Evolutionary conservation across 768 basidiomycete species (phyloP).

Genomic region (Collybia sordida): DNA sequence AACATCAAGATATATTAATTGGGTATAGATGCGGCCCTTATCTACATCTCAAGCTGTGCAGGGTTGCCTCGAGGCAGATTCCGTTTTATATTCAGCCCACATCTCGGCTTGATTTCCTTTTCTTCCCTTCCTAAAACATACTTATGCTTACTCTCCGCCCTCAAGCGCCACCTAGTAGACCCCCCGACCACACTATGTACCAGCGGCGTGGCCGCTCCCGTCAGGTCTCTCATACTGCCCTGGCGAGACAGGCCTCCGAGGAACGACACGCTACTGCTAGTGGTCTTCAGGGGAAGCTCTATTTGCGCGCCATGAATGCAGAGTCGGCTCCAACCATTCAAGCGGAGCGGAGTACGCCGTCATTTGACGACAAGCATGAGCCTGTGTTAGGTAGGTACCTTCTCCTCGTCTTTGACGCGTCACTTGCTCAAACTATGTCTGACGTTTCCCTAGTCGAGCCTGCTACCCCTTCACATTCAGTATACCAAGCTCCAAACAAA

Average conservation of each 20-base stretch:
- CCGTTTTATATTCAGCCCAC: slow-evolving; percentile 4
- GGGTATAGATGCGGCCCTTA: background rate
- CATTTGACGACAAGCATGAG: background rate
- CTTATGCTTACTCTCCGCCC: slow-evolving; percentile 16
- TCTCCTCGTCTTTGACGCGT: background rate
- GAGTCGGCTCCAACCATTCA: background rate
- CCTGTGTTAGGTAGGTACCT: background rate
- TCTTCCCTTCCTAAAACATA: slow-evolving; percentile 7
- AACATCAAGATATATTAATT: too few relatives aligned
- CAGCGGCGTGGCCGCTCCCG: slow-evolving; percentile 26
- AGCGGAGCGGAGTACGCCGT: background rate
- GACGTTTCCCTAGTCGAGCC: background rate
- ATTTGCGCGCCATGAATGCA: background rate
- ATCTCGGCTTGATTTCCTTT: background rate
- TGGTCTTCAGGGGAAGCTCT: background rate
- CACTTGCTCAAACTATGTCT: background rate
- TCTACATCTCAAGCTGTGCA: slow-evolving; percentile 1
- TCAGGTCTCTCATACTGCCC: slow-evolving; percentile 38
- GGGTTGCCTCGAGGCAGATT: slow-evolving; percentile 18
- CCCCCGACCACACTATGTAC: slow-evolving; percentile 5
- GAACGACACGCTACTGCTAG: slow-evolving; percentile 25
- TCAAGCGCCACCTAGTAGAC: slow-evolving; percentile 5
- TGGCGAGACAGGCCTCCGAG: slow-evolving; percentile 42
- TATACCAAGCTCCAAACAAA: slow-evolving; percentile 8
- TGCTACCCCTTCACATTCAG: background rate